phyloP scores from a whole-genome alignment of 2,329 filamentous ascomycete species.

The Fusarium tanahbumbuense region DNA sequence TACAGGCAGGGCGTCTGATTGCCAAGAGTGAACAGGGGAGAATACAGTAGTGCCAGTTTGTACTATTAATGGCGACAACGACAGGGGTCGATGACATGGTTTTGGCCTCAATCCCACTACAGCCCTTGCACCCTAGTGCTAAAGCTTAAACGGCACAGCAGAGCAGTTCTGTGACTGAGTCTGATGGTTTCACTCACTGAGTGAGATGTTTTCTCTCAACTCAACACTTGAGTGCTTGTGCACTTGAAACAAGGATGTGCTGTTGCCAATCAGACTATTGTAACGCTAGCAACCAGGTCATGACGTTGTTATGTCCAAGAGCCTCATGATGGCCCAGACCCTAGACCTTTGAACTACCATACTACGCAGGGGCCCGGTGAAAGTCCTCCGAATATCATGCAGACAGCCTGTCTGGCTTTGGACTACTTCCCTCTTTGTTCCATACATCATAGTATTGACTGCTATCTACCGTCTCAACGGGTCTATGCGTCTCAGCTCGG shows the following conservation, averaged over 20 bases:
- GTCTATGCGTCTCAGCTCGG: slow-evolving; percentile 15
- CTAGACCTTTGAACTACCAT: background rate
- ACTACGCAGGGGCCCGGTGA: background rate
- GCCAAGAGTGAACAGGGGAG: slow-evolving; percentile 8
- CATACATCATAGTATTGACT: background rate
- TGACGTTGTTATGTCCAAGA: slow-evolving; percentile 2
- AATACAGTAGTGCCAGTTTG: slow-evolving; percentile 17
- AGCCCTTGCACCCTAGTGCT: slow-evolving; percentile 27
- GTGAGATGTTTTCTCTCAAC: slow-evolving; percentile 1
- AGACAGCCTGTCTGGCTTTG: background rate
- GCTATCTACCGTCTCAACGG: slow-evolving; percentile 1
- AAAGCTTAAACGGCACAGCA: slow-evolving; percentile 43
- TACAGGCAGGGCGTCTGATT: slow-evolving; percentile 8
- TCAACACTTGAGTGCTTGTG: background rate
- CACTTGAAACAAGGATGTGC: background rate
- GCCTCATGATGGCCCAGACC: background rate
- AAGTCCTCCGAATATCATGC: background rate
- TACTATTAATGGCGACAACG: slow-evolving; percentile 40
- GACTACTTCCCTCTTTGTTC: background rate
- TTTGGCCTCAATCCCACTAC: slow-evolving; percentile 6
- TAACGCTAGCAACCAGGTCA: background rate
- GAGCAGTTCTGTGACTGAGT: background rate
- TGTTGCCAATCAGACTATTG: background rate
- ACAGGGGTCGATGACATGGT: slow-evolving; percentile 14
- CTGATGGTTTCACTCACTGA: slow-evolving; percentile 10